Evolutionary conservation across 176 grass and related monocot genomes (phyloP).

Genomic region (Chrysopogon serrulatus): DNA sequence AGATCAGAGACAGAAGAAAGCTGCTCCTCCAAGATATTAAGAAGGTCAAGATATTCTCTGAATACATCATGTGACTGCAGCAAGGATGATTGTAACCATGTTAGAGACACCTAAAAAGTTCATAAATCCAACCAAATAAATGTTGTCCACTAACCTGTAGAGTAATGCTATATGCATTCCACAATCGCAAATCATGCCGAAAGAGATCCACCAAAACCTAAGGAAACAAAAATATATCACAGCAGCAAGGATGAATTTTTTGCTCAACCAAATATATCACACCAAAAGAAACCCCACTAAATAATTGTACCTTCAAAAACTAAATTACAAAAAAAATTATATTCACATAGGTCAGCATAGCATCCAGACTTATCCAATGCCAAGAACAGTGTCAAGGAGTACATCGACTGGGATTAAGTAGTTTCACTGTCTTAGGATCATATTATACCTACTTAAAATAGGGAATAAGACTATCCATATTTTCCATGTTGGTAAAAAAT

Average conservation of each 20-base stretch:
- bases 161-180: conserved; percentile 92
- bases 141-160: conserved; percentile 61
- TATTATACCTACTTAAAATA: background rate
- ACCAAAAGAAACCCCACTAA: background rate
- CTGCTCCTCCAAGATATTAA: conserved; percentile 76
- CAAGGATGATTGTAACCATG: conserved; percentile 22
- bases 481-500: background rate
- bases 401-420: background rate
- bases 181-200: conserved; percentile 83
- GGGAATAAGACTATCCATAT: background rate
- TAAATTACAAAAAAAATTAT: background rate
- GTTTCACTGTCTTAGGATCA: background rate
- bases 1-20: conserved; percentile 67
- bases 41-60: conserved; percentile 87
- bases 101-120: background rate
- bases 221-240: conserved; percentile 11
- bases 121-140: background rate
- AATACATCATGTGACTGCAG: conserved; percentile 84
- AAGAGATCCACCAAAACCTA: conserved; percentile 98
- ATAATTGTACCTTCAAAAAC: background rate
- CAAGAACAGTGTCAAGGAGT: background rate
- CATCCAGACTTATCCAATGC: background rate
- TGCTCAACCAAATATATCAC: conserved; percentile 1
- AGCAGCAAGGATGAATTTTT: conserved; percentile 7
- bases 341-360: background rate